Evolutionary conservation across 352 stramenopile genomes (phyloP), one percentile per base, ranked within the genome.

Genomic region (Pythium plurisporium): DNA sequence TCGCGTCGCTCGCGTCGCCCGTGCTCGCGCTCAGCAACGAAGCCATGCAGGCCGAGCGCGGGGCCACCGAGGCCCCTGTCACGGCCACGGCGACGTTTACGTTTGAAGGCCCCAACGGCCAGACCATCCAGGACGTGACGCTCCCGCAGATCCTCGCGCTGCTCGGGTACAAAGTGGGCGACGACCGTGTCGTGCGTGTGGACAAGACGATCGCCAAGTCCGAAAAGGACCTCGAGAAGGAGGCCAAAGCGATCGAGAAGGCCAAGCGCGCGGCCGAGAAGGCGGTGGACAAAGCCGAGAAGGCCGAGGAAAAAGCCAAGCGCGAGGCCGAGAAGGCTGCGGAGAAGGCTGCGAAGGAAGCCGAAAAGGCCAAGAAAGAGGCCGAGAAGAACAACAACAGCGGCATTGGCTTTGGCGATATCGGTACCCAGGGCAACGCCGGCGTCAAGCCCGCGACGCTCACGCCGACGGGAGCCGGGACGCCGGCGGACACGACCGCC

Each of bases 101-200:
- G 44, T 63, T 63, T 30, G 29, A 50, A 25, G 46, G 55, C 36
- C 36, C 46, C 15, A 41, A 45, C 29, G 55, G 55, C 26, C 29
- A 40, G 46, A 56, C 9, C 25, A 19, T 55, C 22, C 15, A 33
- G 8, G 41, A 56, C 38, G 37, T 56, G 26, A 57, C 55, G 37
- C 55, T 63, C 5, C 37, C 55, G 22, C 45, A 63, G 40, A 63
- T 63, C 38, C 55, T 63, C 27, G 40, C 55, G 20, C 20, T 56
- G 27, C 29, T 63, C 34, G 55, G 55, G 43, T 63, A 63, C 46
- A 29, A 42, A 22, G 55, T 63, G 26, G 55, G 49, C 20, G 34
- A 42, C 37, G 48, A 41, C 26, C 36, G 48, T 38, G 34, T 63
- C 37, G 55, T 63, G 27, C 36, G 36, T n/a, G n/a, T 49, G n/a